These are phyloP conservation scores for Puccinia horiana DNA, from an alignment of 1,284 basidiomycete species.

Conservation along the genomic window DNA sequence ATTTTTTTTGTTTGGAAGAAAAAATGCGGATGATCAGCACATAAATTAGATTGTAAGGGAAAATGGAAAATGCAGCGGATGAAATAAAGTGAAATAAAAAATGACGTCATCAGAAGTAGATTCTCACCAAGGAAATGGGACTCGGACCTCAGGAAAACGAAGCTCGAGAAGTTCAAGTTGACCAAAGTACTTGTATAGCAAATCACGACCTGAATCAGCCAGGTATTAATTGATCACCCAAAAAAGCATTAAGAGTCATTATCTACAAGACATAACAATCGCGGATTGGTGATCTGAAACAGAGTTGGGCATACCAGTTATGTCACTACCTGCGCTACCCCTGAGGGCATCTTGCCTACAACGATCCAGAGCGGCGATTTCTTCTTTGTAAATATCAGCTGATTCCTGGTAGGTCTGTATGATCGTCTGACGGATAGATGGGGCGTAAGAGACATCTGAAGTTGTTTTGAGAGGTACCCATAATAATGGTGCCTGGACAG, in stretches of 20 bases:
- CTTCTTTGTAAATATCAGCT: slow-evolving; percentile 80
- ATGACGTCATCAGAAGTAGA: not conserved
- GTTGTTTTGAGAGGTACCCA: slow-evolving; percentile 65
- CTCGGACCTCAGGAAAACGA: slow-evolving; percentile 91
- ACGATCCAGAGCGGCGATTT: slow-evolving; percentile 79
- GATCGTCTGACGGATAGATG: slow-evolving; percentile 81
- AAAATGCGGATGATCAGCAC: not conserved
- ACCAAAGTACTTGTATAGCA: slow-evolving; percentile 99
- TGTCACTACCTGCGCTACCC: slow-evolving; percentile 85
- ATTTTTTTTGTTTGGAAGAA: too few relatives aligned
- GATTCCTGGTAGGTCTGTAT: slow-evolving; percentile 89
- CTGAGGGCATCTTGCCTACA: slow-evolving; percentile 92
- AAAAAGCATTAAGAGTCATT: not conserved
- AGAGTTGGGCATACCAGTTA: slow-evolving; percentile 69
- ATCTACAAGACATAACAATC: not conserved
- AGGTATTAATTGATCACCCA: not conserved
- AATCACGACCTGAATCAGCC: slow-evolving; percentile 70
- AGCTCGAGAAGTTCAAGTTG: slow-evolving; percentile 96
- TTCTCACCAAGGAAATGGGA: slow-evolving; percentile 81
- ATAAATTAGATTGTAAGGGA: slow-evolving; percentile 9
- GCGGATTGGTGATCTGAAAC: not conserved
- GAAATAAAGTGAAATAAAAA: not conserved
- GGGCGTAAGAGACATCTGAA: slow-evolving; percentile 79
- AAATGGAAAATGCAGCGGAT: not conserved
- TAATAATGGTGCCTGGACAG: slow-evolving; percentile 60